Evolutionary conservation across 2,329 filamentous ascomycete species (phyloP), one percentile per base, ranked within the genome.

Genomic region (Thelonectria discophora): DNA sequence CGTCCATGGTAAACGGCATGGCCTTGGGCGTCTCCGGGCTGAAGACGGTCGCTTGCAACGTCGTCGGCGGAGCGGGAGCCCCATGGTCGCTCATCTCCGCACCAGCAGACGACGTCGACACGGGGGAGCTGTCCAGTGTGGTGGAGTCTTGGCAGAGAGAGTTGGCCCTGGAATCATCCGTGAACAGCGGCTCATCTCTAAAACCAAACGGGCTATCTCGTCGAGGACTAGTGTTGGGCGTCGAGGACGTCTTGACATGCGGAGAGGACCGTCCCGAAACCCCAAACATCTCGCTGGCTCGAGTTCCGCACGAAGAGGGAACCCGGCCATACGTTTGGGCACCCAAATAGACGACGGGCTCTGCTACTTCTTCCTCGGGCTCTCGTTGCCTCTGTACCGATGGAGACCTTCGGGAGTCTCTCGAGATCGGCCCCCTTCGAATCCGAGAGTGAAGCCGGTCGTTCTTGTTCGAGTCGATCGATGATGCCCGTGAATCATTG

Each of bases 1-100:
- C 58, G 6, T 64, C 45, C 1, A 58, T 52, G 3, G 47, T 39
- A 21, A 66, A 15, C 1, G 60, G 17, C 73, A 76, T 74, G 3
- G 74, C 73, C 24, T 67, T 74, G 1, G 74, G 74, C 0, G 74
- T 76, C 5, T 49, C 62, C 0, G 74, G 73, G 11, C 73, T 70
- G 21, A 72, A 74, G 1, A n/a, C 53, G 1, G 59, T 21, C 59
- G 62, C 1, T 65, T 63, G 0, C 2, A 65, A 58, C 17, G 62
- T 43, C 1, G 64, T 64, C 24, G 60, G 60, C 1, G 61, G 63
- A 54, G 49, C 65, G 18, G 55, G 43, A 54, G 27, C 64, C 10
- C 50, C 57, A 8, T 21, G 42, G 17, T 62, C 66, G 10, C 65
- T 62, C 6, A 12, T 32, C 21, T 30, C 46, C 10, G 17, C 20